Conservation (phyloP, 176 grass and related monocot genomes). For the Melocanna baccifera region DNA sequence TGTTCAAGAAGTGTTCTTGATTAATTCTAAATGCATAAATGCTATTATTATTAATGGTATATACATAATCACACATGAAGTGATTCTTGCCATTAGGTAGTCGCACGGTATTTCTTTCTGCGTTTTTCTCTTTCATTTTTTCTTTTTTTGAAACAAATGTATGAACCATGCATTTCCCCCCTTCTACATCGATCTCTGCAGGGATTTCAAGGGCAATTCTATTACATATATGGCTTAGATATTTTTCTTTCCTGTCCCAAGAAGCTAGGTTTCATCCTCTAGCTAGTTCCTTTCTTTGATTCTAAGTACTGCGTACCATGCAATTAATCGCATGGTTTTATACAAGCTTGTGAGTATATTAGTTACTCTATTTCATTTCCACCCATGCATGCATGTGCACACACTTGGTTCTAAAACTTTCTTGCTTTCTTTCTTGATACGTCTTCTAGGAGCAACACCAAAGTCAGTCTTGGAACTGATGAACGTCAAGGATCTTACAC, state of each 20-base stretch:
- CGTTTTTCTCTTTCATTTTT: neutral
- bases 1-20: neutral
- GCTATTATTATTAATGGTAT: neutral
- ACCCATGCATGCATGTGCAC: slow-evolving; percentile 19
- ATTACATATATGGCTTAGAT: neutral
- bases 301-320: neutral
- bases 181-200: neutral
- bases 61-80: neutral
- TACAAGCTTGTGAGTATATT: neutral
- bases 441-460: slow-evolving; percentile 82
- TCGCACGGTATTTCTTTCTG: neutral
- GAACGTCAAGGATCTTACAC: slow-evolving; percentile 99
- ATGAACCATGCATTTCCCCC: neutral
- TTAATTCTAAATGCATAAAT: neutral
- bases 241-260: neutral
- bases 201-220: neutral
- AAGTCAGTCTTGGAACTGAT: slow-evolving; percentile 99
- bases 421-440: slow-evolving; percentile 9
- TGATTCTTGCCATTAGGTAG: neutral
- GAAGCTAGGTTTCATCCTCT: neutral
- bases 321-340: slow-evolving; percentile 20
- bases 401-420: slow-evolving; percentile 8
- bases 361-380: neutral
- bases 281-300: neutral
- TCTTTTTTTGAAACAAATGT: neutral